These are phyloP conservation scores for Gynostemma pentaphyllum DNA, from an alignment of 306 rosid genomes.

Conservation along the genomic window DNA sequence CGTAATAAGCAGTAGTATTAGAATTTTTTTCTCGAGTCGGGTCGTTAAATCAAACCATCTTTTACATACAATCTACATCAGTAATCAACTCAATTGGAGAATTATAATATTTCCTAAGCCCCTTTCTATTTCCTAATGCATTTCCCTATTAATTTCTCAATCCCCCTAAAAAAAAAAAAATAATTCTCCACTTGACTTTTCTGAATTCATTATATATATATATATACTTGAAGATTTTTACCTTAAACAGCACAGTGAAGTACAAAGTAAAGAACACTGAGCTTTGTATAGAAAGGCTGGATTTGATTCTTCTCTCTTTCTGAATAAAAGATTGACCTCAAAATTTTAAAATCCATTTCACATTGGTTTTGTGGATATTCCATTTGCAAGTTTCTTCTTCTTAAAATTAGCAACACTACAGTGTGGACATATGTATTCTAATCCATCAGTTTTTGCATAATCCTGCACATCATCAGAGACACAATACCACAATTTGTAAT, in stretches of 20 bases:
- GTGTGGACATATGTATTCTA: constrained; percentile 94
- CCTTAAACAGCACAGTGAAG: neutral
- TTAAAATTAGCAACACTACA: constrained; percentile 85
- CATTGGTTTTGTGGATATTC: constrained; percentile 21
- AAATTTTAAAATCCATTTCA: neutral
- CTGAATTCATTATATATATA: constrained; percentile 1
- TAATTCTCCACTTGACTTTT: neutral
- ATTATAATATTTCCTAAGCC: neutral
- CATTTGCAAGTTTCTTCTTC: constrained; percentile 69
- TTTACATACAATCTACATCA: constrained; percentile 4
- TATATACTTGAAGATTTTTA: neutral
- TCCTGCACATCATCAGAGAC: constrained; percentile 45
- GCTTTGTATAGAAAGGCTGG: neutral
- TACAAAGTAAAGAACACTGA: neutral
- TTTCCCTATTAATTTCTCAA: neutral
- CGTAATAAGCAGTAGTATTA: no score
- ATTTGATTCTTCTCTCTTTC: neutral
- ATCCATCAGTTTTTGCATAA: constrained; percentile 97
- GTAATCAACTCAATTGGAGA: neutral
- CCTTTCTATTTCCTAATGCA: constrained; percentile 1
- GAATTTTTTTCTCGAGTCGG: no score
- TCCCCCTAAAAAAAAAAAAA: neutral
- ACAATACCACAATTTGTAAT: neutral
- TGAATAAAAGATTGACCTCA: neutral
- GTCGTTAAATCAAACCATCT: neutral